Conservation (phyloP, 495 filamentous ascomycete genomes). For the Penicillium manginii region DNA sequence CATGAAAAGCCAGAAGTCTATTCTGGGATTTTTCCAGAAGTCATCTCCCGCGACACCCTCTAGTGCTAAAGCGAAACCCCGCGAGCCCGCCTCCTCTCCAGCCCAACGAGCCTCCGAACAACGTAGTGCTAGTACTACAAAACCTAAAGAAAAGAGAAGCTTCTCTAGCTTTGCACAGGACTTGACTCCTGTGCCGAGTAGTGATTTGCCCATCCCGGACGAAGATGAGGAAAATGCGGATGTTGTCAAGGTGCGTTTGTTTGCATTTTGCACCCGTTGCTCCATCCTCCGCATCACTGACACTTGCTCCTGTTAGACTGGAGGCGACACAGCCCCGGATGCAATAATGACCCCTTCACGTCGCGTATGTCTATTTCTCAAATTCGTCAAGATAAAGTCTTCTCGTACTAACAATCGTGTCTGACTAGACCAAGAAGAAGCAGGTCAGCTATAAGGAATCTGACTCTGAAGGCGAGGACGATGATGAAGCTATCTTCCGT, state of each 20-base stretch:
- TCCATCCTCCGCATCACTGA: constrained; percentile 10
- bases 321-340: constrained; percentile 22
- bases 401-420: neutral
- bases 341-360: constrained; percentile 48
- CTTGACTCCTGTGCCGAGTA: constrained; percentile 79
- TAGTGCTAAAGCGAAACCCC: constrained; percentile 31
- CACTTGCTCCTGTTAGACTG: constrained; percentile 22
- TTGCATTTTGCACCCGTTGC: constrained; percentile 8
- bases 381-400: neutral
- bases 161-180: constrained; percentile 50
- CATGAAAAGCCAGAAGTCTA: constrained; percentile 76
- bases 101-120: constrained; percentile 45
- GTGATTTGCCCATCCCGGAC: constrained; percentile 58
- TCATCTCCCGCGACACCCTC: constrained; percentile 52
- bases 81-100: constrained; percentile 45
- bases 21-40: constrained; percentile 86
- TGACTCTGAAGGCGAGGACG: constrained; percentile 58
- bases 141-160: constrained; percentile 37
- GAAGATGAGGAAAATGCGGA: constrained; percentile 39
- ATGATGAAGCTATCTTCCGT: constrained; percentile 55
- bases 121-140: constrained; percentile 29
- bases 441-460: constrained; percentile 52
- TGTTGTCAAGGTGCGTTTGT: constrained; percentile 26
- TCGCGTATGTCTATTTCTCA: constrained; percentile 35
- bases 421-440: constrained; percentile 48